Percentiles rank a stretch among this genome's conserved stretches.
These are phyloP conservation scores for Exophiala xenobiotica DNA, from an alignment of 2,329 filamentous ascomycete genomes.

Conservation along the genomic window DNA sequence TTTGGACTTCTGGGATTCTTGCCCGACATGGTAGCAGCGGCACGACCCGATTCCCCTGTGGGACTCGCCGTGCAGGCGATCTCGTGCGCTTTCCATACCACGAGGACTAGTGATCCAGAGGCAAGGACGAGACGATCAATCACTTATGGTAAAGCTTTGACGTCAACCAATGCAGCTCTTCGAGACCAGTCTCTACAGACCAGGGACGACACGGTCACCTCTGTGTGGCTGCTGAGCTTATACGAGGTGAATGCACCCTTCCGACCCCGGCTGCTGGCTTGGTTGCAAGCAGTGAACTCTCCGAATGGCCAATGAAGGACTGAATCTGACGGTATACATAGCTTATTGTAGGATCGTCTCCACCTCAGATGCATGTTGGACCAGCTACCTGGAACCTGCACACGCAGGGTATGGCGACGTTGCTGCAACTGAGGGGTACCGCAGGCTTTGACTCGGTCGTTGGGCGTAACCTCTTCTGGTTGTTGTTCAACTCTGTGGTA, in stretches of 20 bases:
- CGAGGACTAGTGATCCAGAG: constrained; percentile 6
- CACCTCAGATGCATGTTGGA: not conserved
- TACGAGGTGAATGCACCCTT: constrained; percentile 22
- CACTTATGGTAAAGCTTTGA: constrained; percentile 21
- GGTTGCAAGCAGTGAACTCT: too few species aligned
- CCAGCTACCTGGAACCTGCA: constrained; percentile 20
- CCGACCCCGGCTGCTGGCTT: not conserved
- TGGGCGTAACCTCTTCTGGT: constrained; percentile 20
- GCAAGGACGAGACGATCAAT: constrained; percentile 13
- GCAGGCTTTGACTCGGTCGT: constrained; percentile 5
- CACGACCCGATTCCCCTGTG: constrained; percentile 12
- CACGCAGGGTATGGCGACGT: constrained; percentile 18
- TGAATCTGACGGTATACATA: not conserved
- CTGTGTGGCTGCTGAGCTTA: constrained; percentile 25
- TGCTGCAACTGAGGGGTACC: constrained; percentile 20
- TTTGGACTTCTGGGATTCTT: constrained; percentile 14
- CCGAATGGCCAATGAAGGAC: too few species aligned
- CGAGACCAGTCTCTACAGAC: constrained; percentile 9
- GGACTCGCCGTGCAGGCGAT: constrained; percentile 19
- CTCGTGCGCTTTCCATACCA: constrained; percentile 15
- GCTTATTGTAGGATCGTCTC: constrained; percentile 17
- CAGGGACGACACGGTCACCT: constrained; percentile 19
- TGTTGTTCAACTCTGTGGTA: constrained; percentile 19
- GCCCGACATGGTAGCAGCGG: constrained; percentile 13
- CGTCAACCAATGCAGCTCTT: constrained; percentile 21